These are phyloP conservation scores for Elsinoe perseae DNA, from an alignment of 2,329 filamentous ascomycete species.

Conservation along the genomic window DNA sequence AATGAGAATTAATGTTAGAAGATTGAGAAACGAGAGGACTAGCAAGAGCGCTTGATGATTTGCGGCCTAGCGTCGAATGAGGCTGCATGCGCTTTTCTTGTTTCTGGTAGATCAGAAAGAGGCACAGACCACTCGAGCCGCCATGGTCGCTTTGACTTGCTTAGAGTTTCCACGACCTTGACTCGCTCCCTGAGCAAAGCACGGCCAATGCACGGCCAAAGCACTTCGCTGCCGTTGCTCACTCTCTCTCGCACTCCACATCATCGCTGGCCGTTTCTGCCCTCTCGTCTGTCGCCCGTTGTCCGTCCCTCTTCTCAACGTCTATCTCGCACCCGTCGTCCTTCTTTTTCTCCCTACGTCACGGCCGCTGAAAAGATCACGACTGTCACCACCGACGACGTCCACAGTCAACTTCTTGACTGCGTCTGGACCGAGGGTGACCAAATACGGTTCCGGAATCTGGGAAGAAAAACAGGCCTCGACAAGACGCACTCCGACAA, in stretches of 20 bases:
- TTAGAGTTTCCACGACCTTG: neutral
- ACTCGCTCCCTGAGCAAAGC: neutral
- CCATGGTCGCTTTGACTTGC: slow-evolving; percentile 2
- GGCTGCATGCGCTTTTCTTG: neutral
- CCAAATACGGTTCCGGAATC: neutral
- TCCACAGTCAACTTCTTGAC: neutral
- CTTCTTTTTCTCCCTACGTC: slow-evolving; percentile 7
- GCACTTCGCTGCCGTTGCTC: too few relatives aligned
- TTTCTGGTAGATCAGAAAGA: neutral
- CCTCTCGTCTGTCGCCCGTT: neutral
- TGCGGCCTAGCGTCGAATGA: neutral
- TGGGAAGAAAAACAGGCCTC: neutral
- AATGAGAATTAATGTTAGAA: slow-evolving; percentile 13
- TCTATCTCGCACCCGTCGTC: slow-evolving; percentile 12
- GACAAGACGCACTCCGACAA: neutral
- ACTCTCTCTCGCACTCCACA: slow-evolving; percentile 1
- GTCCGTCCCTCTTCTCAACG: slow-evolving; percentile 8
- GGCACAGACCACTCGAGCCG: neutral
- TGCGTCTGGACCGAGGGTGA: neutral
- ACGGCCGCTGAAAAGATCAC: slow-evolving; percentile 2
- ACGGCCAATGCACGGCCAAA: neutral
- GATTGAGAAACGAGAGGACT: slow-evolving; percentile 11
- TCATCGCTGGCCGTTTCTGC: slow-evolving; percentile 10
- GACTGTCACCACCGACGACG: neutral
- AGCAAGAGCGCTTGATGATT: slow-evolving; percentile 1